Evolutionary conservation across 2,329 filamentous ascomycete genomes (phyloP), one percentile per base, ranked within the genome.

Genomic region (Fusarium palustre): DNA sequence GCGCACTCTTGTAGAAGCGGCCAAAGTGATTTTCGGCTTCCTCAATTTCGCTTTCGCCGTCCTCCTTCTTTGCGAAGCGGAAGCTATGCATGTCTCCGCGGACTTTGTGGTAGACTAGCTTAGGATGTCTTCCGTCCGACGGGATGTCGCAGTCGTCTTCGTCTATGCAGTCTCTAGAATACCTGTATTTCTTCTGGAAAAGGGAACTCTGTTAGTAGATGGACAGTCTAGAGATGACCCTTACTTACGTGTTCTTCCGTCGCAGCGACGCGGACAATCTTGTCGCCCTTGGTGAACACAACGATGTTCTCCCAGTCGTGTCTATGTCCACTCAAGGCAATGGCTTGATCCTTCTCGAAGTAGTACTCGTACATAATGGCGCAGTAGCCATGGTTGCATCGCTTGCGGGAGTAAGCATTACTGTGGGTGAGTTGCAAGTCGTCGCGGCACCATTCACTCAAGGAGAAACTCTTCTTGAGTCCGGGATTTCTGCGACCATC

Each of bases 341-440:
- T 2, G 5, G 8, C 7, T 3, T 30, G 28, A 16, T 36, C 30
- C 7, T 16, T 28, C 1, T 8, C 7, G 7, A 8, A n/a, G 0
- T 20, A 31, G 7, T 22, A 33, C 8, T 57, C 31, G 4, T 31
- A 50, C 42, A 50, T 42, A 20, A 42, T 42, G 6, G 57, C 55
- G 4, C 57, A 60, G 15, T 39, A 60, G 10, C 55, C 43, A 2
- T 59, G 31, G 8, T 60, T 60, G 11, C 55, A 60, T 13, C 57
- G 42, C 30, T 49, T 60, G 15, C 42, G 46, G 8, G 57, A 59
- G 15, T 60, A 60, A 16, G 28, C n/a, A 11, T 60, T 60, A 7
- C 42, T 39, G 9, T 59, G 41, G 18, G 24, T 13, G 5, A 59
- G 42, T 1, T 31, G 28, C 1, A 10, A 1, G 2, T 3, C 13